Evolutionary conservation across 2,329 filamentous ascomycete species (phyloP).

Genomic region (Aspergillus novoparasiticus): DNA sequence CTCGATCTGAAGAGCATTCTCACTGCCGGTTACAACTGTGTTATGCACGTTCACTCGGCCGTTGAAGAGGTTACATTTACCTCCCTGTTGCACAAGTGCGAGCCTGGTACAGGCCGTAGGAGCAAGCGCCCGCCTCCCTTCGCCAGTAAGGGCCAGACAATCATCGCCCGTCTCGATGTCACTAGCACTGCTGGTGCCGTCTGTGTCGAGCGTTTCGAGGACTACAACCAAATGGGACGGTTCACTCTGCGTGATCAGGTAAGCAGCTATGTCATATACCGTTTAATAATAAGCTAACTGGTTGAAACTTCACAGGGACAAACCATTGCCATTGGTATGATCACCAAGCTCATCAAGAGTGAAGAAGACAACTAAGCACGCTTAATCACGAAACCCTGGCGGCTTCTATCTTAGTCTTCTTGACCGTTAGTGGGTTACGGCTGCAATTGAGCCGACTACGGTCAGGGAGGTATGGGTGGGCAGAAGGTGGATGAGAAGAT

Average conservation of each 20-base stretch:
- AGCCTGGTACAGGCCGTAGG: constrained; percentile 91
- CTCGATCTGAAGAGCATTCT: constrained; percentile 93
- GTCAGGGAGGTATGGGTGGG: constrained; percentile 21
- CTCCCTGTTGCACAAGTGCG: constrained; percentile 85
- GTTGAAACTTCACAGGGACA: constrained; percentile 67
- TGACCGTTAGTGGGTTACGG: background rate
- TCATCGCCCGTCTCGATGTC: constrained; percentile 89
- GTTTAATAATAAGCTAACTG: constrained; percentile 25
- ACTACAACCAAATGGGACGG: constrained; percentile 90
- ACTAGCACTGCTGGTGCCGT: constrained; percentile 83
- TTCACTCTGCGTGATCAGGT: constrained; percentile 90
- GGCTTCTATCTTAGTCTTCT: constrained; percentile 5
- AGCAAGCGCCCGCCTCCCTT: constrained; percentile 93
- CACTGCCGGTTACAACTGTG: constrained; percentile 94
- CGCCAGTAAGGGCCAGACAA: constrained; percentile 75
- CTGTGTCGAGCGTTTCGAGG: constrained; percentile 92
- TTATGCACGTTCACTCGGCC: constrained; percentile 93
- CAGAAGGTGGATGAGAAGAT: constrained; percentile 27
- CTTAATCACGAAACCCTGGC: constrained; percentile 11
- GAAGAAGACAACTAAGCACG: constrained; percentile 25
- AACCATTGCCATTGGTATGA: constrained; percentile 99
- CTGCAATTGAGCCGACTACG: constrained; percentile 8
- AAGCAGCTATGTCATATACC: constrained; percentile 33
- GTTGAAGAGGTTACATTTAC: constrained; percentile 97
- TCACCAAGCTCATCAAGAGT: constrained; percentile 75